Conservation (phyloP, 176 grass and related monocot genomes). For the Musa itinerans region DNA sequence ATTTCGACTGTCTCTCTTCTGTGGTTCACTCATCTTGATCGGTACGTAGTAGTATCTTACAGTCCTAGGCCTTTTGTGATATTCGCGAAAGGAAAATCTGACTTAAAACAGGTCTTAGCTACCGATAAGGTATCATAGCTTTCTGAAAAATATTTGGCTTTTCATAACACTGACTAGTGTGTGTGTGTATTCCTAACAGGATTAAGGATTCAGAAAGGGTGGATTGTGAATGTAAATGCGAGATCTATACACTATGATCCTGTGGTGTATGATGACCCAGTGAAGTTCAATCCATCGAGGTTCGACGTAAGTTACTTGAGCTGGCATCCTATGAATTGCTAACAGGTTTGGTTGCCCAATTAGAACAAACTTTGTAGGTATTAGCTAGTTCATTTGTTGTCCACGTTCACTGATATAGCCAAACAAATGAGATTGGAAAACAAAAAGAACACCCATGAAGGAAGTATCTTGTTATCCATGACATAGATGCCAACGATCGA, state of each 20-base stretch:
- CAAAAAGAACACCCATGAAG: background rate
- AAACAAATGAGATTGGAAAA: background rate
- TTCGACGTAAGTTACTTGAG: constrained; percentile 38
- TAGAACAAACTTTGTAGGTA: too few species aligned
- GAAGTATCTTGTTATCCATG: background rate
- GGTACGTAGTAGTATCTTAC: too few species aligned
- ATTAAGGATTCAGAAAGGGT: constrained; percentile 58
- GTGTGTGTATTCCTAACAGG: constrained; percentile 20
- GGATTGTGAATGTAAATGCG: constrained; percentile 88
- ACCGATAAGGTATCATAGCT: too few species aligned
- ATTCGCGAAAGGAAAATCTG: too few species aligned
- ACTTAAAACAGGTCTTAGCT: too few species aligned
- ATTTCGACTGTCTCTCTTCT: too few species aligned
- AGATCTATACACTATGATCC: constrained; percentile 71
- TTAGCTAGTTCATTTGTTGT: background rate
- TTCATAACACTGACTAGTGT: too few species aligned
- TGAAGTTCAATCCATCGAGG: constrained; percentile 57
- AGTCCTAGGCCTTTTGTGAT: too few species aligned
- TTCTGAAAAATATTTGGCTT: too few species aligned
- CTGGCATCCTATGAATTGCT: background rate
- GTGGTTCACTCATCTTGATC: too few species aligned
- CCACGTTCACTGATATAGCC: too few species aligned
- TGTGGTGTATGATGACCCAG: constrained; percentile 42
- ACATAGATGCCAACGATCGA: background rate
- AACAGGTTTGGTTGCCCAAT: too few species aligned